Evolutionary conservation across 2,329 filamentous ascomycete genomes (phyloP).

Genomic region (Neophaeococcomyces aloes): DNA sequence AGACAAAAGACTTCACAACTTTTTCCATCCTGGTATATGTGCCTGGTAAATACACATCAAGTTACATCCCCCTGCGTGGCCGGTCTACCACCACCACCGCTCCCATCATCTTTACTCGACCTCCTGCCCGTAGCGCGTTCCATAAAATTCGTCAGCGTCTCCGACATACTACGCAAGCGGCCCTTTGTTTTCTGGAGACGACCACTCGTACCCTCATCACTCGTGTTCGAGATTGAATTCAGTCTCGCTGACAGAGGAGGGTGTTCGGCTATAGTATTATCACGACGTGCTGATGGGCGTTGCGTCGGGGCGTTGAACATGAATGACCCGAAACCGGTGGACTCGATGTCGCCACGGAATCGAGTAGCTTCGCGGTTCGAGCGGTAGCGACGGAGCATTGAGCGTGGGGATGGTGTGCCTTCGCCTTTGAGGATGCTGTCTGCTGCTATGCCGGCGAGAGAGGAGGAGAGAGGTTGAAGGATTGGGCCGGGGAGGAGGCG

Average conservation of each 20-base stretch:
- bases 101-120: constrained; percentile 4
- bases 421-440: constrained; percentile 52
- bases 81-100: background rate
- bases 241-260: too few species aligned
- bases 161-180: constrained; percentile 10
- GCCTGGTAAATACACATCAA: background rate
- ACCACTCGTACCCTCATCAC: background rate
- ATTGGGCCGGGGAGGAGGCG: constrained; percentile 49
- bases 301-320: too few species aligned
- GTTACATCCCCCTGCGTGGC: background rate
- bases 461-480: constrained; percentile 49
- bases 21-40: background rate
- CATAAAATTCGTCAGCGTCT: constrained; percentile 10
- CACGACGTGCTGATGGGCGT: too few species aligned
- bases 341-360: too few species aligned
- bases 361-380: constrained; percentile 9
- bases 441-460: constrained; percentile 53
- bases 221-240: background rate
- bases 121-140: background rate
- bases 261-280: too few species aligned
- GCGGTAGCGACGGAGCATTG: constrained; percentile 12
- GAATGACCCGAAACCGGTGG: too few species aligned
- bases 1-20: too few species aligned
- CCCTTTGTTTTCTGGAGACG: constrained; percentile 4
- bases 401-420: constrained; percentile 22